Percentiles rank a stretch among this genome's conserved stretches.
Conservation (phyloP, 495 filamentous ascomycete genomes). For the Daldinia loculata region DNA sequence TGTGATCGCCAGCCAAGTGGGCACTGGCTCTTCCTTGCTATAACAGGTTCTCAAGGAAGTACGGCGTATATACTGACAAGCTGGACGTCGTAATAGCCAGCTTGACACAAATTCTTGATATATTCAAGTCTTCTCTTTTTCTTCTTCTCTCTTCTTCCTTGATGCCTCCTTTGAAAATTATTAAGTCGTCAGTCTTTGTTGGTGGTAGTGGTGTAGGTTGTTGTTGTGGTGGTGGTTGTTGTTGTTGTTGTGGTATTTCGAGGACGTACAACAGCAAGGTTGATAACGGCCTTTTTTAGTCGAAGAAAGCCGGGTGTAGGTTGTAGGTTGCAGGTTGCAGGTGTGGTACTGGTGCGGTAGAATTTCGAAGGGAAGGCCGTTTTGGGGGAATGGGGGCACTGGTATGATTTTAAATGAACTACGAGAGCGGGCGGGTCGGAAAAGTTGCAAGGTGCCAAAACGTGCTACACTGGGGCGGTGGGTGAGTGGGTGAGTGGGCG, state of each 20-base stretch:
- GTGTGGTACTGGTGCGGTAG: conserved; percentile 42
- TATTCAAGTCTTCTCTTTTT: conserved; percentile 6
- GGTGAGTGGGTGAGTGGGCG: conserved; percentile 7
- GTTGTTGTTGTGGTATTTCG: conserved; percentile 6
- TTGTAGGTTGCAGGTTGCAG: conserved; percentile 33
- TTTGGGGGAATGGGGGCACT: conserved; percentile 46
- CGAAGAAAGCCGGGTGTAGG: conserved; percentile 32
- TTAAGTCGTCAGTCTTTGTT: conserved; percentile 3
- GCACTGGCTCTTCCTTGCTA: conserved; percentile 39
- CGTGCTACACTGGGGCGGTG: conserved; percentile 40
- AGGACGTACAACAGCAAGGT: conserved; percentile 12
- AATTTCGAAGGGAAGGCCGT: conserved; percentile 41
- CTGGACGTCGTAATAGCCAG: conserved; percentile 3
- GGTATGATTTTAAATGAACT: conserved; percentile 49
- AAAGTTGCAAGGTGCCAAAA: conserved; percentile 41
- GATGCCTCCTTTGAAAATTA: neutral
- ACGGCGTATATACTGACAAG: conserved; percentile 7
- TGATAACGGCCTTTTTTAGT: conserved; percentile 34
- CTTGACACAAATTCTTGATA: neutral
- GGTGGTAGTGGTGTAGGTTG: neutral
- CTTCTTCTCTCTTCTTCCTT: neutral
- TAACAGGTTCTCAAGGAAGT: conserved; percentile 19
- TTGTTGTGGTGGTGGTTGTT: neutral
- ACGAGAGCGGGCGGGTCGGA: conserved; percentile 45
- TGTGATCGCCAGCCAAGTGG: conserved; percentile 63